Conservation (phyloP, 2,329 filamentous ascomycete species). For the Apiospora arundinis region DNA sequence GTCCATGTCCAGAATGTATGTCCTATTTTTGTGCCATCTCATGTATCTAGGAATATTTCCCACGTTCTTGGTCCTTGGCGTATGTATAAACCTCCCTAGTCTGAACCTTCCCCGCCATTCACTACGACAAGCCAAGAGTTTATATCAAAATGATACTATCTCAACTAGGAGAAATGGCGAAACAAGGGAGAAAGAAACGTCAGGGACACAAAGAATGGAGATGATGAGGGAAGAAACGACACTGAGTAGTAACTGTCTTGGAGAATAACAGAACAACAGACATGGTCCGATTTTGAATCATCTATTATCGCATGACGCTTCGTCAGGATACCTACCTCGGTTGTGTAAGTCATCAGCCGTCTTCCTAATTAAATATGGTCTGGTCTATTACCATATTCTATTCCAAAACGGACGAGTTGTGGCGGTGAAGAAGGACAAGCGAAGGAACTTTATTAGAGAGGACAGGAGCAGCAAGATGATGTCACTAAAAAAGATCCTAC, state of each 20-base stretch:
- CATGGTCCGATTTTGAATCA: background rate
- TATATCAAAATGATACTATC: background rate
- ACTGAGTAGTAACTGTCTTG: background rate
- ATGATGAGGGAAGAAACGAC: background rate
- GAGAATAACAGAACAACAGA: background rate
- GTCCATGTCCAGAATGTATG: background rate
- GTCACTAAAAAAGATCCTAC: background rate
- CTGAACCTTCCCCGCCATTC: background rate
- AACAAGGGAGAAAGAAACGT: too few relatives aligned
- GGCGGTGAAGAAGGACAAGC: slow-evolving; percentile 3
- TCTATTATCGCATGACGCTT: background rate
- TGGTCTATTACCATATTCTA: background rate
- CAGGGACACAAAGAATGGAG: background rate
- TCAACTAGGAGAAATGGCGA: background rate
- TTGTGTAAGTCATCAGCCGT: background rate
- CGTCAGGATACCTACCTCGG: background rate
- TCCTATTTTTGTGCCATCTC: background rate
- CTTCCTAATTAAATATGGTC: background rate
- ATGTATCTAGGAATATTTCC: background rate
- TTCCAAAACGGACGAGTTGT: background rate
- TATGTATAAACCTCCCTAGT: background rate
- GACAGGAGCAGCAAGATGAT: background rate
- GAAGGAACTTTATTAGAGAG: too few relatives aligned
- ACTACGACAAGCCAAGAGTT: background rate
- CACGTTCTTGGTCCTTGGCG: background rate